phyloP scores from a whole-genome alignment of 495 filamentous ascomycete species.

The Penicillium simplicissimum region DNA sequence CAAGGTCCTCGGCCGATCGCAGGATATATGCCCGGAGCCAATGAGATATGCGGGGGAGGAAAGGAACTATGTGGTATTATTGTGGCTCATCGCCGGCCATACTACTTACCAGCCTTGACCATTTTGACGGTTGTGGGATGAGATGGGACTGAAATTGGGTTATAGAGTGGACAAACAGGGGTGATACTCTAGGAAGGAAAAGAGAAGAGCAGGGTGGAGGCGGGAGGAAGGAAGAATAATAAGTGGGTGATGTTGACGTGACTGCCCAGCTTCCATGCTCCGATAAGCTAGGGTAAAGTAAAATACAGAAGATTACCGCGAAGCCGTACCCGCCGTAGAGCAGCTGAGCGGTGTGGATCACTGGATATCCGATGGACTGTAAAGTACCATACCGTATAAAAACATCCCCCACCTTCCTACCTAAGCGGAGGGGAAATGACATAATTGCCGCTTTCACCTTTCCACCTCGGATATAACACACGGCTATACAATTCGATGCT shows the following conservation, averaged over 20 bases:
- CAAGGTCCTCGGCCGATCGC: constrained; percentile 34
- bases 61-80: neutral
- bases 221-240: constrained; percentile 29
- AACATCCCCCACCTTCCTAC: constrained; percentile 38
- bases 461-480: neutral
- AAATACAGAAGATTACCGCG: neutral
- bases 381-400: constrained; percentile 9
- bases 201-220: constrained; percentile 14
- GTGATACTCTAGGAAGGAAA: constrained; percentile 10
- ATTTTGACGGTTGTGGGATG: constrained; percentile 62
- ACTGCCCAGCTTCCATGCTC: constrained; percentile 14
- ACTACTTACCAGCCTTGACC: constrained; percentile 88
- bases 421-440: constrained; percentile 37
- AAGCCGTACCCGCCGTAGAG: neutral
- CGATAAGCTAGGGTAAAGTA: neutral
- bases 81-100: constrained; percentile 5
- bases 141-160: constrained; percentile 16
- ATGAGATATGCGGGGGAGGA: neutral
- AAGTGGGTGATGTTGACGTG: constrained; percentile 38
- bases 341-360: neutral
- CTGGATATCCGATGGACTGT: neutral
- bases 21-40: neutral
- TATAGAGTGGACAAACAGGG: constrained; percentile 5
- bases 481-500: neutral
- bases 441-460: constrained; percentile 15